Conservation (phyloP, 2,329 filamentous ascomycete species). For the Macrophomina phaseolina region DNA sequence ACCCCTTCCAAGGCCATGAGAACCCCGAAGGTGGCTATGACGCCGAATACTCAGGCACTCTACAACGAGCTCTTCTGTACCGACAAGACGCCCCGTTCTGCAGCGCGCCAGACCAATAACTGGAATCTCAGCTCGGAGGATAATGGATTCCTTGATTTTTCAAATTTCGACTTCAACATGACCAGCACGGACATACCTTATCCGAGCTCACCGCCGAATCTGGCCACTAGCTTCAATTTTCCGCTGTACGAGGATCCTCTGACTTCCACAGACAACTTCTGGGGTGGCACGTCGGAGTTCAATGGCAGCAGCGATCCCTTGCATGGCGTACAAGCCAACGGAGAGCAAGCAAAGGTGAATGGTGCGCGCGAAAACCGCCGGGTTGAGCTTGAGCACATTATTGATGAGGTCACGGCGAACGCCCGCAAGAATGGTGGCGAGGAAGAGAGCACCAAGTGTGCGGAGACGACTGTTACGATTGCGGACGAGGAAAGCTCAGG, state of each 20-base stretch:
- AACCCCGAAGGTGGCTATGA: constrained; percentile 44
- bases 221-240: constrained; percentile 33
- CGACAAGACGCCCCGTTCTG: constrained; percentile 15
- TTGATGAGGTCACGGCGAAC: constrained; percentile 38
- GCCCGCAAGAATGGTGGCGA: not conserved
- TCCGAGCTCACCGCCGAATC: constrained; percentile 40
- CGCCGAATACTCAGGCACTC: constrained; percentile 68
- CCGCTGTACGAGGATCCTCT: constrained; percentile 46
- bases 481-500: constrained; percentile 10
- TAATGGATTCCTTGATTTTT: constrained; percentile 31
- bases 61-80: constrained; percentile 67
- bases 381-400: constrained; percentile 44
- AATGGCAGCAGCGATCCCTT: constrained; percentile 36
- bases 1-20: constrained; percentile 42
- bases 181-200: constrained; percentile 45
- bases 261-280: constrained; percentile 34
- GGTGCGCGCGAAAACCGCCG: constrained; percentile 37
- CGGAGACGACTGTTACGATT: constrained; percentile 18
- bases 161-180: constrained; percentile 37
- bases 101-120: not conserved
- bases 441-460: not conserved
- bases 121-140: constrained; percentile 19
- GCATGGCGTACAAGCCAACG: constrained; percentile 28
- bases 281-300: constrained; percentile 39
- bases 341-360: constrained; percentile 27